Evolutionary conservation across 306 rosid species (phyloP), one percentile per base, ranked within the genome.

Genomic region (Elaeagnus macrophylla): DNA sequence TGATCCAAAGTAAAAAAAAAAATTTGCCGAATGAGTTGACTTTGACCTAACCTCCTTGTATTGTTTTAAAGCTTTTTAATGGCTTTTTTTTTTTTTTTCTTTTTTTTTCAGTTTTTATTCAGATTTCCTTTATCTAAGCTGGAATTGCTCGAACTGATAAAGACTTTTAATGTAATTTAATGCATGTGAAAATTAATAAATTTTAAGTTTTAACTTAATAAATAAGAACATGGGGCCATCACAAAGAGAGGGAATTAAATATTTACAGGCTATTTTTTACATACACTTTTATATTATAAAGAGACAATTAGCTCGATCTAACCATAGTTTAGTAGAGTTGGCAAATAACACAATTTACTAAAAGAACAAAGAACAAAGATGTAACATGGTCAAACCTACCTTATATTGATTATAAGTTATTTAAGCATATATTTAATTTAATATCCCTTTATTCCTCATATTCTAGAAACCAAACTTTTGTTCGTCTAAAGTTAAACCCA

Each of bases 121-220:
- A n/a, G 32, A 5, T 2, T 25, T 25, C 32, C 32, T 25, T 51
- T n/a, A 20, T 42, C 12, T 16, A 9, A 15, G 20, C 40, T 17
- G 15, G 54, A 12, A 45, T 45, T 45, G 49, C 17, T 12, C 5
- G 3, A 17, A 2, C 35, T 12, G 9, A 55, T 55, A 8, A 9
- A 15, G 1, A 7, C 9, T 40, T 11, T 3, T 5, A 56, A 41
- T 56, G 20, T 44, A 10, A 25, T 13, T 18, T 41, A 19, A 10
- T n/a, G n/a, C 67, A 40, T 63, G 60, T 63, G 54, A 35, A 43
- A 16, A 8, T 56, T 32, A 56, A 55, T 49, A 56, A 48, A 46
- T 9, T 5, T n/a, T 3, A 17, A 10, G 20, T 47, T 16, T 16
- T 14, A 47, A 2, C 12, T 44, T 6, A 44, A 43, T 12, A 44